Conservation (phyloP, 768 basidiomycete genomes). For the Amanita rimosa region DNA sequence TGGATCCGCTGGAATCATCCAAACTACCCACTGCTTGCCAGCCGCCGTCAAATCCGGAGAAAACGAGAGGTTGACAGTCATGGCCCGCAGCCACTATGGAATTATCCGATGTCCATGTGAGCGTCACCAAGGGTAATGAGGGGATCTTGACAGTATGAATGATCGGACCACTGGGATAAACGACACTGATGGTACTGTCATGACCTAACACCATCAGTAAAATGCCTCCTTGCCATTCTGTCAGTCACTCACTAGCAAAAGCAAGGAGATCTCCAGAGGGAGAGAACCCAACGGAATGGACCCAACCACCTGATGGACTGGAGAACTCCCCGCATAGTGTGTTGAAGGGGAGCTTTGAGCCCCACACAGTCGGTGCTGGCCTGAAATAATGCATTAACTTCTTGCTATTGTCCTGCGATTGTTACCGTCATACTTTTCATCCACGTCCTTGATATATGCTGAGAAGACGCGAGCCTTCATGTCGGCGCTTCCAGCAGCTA, state of each 20-base stretch:
- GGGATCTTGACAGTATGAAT: slow-evolving; percentile 66
- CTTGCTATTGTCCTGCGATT: background rate
- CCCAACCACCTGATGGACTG: slow-evolving; percentile 92
- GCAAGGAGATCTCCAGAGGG: slow-evolving; percentile 92
- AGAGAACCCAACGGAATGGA: slow-evolving; percentile 91
- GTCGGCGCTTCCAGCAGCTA: slow-evolving; percentile 95
- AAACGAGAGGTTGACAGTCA: slow-evolving; percentile 92
- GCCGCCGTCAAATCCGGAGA: slow-evolving; percentile 60
- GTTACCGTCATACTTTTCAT: slow-evolving; percentile 55
- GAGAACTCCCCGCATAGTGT: slow-evolving; percentile 92
- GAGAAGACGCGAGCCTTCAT: slow-evolving; percentile 98
- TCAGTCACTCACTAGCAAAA: slow-evolving; percentile 68
- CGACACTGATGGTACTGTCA: slow-evolving; percentile 87
- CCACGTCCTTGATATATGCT: slow-evolving; percentile 97
- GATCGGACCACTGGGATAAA: slow-evolving; percentile 75
- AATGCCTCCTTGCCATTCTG: background rate
- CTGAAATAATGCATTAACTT: slow-evolving; percentile 26
- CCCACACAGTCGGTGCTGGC: slow-evolving; percentile 87
- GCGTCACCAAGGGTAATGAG: slow-evolving; percentile 72
- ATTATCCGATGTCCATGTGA: slow-evolving; percentile 80
- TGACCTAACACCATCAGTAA: slow-evolving; percentile 49
- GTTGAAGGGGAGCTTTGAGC: slow-evolving; percentile 96
- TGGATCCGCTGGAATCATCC: slow-evolving; percentile 60
- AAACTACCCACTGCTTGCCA: slow-evolving; percentile 78
- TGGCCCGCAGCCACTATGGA: slow-evolving; percentile 88